Base-by-base conservation (phyloP, 768 basidiomycete species). In the Hygrocybe coccinea region DNA sequence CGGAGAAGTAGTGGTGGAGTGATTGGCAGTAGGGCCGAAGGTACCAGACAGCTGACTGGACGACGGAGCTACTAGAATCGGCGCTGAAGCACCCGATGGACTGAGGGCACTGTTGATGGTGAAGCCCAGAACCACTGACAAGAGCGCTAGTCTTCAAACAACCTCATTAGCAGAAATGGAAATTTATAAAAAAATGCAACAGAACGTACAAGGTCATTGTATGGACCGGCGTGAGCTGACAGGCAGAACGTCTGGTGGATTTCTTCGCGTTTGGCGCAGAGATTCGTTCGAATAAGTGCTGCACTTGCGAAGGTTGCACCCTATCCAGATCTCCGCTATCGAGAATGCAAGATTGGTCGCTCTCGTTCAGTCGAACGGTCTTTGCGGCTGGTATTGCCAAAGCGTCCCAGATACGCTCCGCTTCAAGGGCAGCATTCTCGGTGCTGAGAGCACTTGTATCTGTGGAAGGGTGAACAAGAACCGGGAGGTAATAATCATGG, bases 51-150 rank as follows among this genome's bases (percentile, higher is more conserved):
- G 55, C 22, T 62, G 58, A 36, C 59, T 62, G 22, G 65, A 50
- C 11, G 67, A 62, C 56, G 56, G 62, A 15, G 65, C 51, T 14
- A 64, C 56, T 14, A 59, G 53, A 17, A 70, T 61, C 33, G 67
- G 67, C 24, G 66, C 71, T 37, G 70, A 69, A 3, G 72, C 71
- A 11, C 63, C 64, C 37, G 75, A 69, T 8, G 72, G 60, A 17
- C 72, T 75, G 66, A 82, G 75, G 5, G 74, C 64, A 8, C 78
- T 76, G 58, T 81, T 83, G 65, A 81, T 74, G 10, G 83, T 72
- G 41, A 80, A 81, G 34, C 68, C 85, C 75, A 87, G 72, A n/a
- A 89, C 75, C 37, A 89, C 73, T 37, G 86, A 86, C 59, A 89
- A 70, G 47, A 89, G 66, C 1, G 86, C 84, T 57, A 89, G 78